A percentile compares a stretch with the other conserved stretches of the same genome.
phyloP scores from a whole-genome alignment of 1,284 basidiomycete genomes.

The Heterobasidion parviporum region DNA sequence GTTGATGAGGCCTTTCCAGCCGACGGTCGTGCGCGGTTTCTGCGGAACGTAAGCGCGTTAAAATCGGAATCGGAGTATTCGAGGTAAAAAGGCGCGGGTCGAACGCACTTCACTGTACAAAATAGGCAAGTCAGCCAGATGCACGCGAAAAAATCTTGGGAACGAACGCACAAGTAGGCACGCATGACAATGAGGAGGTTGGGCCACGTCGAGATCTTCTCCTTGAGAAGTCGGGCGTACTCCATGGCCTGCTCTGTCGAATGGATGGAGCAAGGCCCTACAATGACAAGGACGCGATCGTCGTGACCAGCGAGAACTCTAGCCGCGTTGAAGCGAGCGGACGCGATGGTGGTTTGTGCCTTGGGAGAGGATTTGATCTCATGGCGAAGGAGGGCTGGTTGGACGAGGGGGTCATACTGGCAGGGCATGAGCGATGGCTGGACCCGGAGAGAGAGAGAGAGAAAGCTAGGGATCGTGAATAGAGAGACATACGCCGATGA shows the following conservation, averaged over 20 bases:
- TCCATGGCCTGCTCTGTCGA: constrained; percentile 83
- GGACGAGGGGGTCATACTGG: constrained; percentile 91
- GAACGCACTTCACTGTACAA: constrained; percentile 1
- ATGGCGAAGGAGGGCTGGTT: constrained; percentile 82
- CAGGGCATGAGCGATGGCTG: background rate
- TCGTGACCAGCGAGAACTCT: constrained; percentile 78
- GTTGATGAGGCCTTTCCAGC: constrained; percentile 86
- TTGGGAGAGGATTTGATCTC: constrained; percentile 60
- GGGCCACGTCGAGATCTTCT: constrained; percentile 59
- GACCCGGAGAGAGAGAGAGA: constrained; percentile 3
- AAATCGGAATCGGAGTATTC: background rate
- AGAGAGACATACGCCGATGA: constrained; percentile 54
- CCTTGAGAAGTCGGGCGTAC: constrained; percentile 76
- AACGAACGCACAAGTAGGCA: constrained; percentile 76
- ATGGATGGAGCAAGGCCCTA: constrained; percentile 97
- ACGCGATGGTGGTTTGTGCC: constrained; percentile 66
- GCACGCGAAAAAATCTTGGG: constrained; percentile 7
- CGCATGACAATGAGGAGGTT: constrained; percentile 94
- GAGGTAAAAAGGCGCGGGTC: background rate
- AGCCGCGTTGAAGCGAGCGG: constrained; percentile 72
- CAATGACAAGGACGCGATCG: constrained; percentile 81
- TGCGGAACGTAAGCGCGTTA: constrained; percentile 16
- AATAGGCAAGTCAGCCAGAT: background rate
- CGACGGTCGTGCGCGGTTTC: constrained; percentile 85
- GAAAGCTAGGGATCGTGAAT: constrained; percentile 1